Conservation (phyloP, 129 eudicot genomes). For the Glebionis coronaria region DNA sequence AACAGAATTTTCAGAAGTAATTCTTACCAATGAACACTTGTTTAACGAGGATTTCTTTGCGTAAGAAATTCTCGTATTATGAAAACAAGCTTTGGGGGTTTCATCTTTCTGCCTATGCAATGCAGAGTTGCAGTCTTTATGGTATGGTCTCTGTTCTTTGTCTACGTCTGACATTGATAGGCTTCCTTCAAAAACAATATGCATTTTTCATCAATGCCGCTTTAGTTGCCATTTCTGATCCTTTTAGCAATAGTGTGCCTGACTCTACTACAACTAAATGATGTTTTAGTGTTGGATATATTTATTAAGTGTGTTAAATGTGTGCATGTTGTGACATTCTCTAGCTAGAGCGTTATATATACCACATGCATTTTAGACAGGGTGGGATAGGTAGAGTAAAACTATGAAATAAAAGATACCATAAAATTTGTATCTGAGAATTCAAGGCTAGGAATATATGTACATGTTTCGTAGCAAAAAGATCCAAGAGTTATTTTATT, state of each 20-base stretch:
- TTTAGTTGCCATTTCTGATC: too few relatives aligned
- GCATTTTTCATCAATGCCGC: too few relatives aligned
- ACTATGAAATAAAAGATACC: constrained; percentile 8
- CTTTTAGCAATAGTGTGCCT: too few relatives aligned
- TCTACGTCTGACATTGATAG: too few relatives aligned
- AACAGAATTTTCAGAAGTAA: constrained; percentile 2
- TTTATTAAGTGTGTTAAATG: not conserved
- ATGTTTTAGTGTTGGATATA: not conserved
- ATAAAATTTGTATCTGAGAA: not conserved
- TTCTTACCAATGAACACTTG: too few relatives aligned
- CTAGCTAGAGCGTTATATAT: not conserved
- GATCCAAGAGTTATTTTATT: not conserved
- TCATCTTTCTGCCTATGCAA: too few relatives aligned
- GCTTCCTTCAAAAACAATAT: too few relatives aligned
- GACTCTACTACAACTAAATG: not conserved
- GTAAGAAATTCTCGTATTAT: too few relatives aligned
- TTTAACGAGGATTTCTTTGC: too few relatives aligned
- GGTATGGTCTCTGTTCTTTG: too few relatives aligned
- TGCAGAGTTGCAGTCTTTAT: too few relatives aligned
- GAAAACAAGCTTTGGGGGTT: not conserved
- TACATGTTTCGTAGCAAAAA: not conserved
- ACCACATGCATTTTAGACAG: not conserved
- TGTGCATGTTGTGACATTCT: not conserved
- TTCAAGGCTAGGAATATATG: not conserved
- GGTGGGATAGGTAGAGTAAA: too few relatives aligned